A percentile compares a stretch with the other conserved stretches of the same genome.
These are phyloP conservation scores for Skeletonema grethae DNA, from an alignment of 108 stramenopile species.

Conservation along the genomic window DNA sequence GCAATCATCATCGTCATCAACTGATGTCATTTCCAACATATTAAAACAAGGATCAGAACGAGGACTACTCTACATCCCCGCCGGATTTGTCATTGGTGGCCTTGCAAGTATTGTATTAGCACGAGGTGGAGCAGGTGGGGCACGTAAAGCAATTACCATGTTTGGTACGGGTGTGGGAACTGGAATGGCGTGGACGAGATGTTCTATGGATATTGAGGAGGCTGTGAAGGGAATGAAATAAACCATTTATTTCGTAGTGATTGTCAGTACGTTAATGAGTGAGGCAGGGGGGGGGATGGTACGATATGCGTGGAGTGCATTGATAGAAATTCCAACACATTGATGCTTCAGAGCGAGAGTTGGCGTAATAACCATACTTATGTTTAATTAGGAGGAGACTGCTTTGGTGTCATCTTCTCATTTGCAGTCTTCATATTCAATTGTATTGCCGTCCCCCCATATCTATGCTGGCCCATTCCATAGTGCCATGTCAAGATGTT, in stretches of 20 bases:
- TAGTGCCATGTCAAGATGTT: too few species aligned
- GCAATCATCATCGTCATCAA: conserved; percentile 27
- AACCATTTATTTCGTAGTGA: background rate
- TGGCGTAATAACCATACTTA: too few species aligned
- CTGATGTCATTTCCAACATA: conserved; percentile 47
- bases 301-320: too few species aligned
- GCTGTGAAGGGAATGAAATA: conserved; percentile 45
- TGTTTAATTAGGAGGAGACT: too few species aligned
- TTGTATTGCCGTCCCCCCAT: too few species aligned
- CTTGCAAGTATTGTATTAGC: conserved; percentile 54
- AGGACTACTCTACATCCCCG: conserved; percentile 42
- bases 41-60: conserved; percentile 51
- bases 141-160: conserved; percentile 49
- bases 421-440: too few species aligned
- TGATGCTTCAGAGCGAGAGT: too few species aligned
- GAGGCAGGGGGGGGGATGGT: too few species aligned
- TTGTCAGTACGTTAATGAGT: background rate
- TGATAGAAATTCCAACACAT: too few species aligned
- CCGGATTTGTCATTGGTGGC: conserved; percentile 48
- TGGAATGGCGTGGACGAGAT: conserved; percentile 52
- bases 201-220: conserved; percentile 57
- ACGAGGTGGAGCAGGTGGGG: conserved; percentile 42
- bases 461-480: too few species aligned
- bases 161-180: conserved; percentile 53
- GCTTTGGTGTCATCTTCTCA: too few species aligned